These are phyloP conservation scores for Sphagnum magellanicum DNA, from an alignment of 228 moss, liverwort and hornwort species.

Conservation along the genomic window DNA sequence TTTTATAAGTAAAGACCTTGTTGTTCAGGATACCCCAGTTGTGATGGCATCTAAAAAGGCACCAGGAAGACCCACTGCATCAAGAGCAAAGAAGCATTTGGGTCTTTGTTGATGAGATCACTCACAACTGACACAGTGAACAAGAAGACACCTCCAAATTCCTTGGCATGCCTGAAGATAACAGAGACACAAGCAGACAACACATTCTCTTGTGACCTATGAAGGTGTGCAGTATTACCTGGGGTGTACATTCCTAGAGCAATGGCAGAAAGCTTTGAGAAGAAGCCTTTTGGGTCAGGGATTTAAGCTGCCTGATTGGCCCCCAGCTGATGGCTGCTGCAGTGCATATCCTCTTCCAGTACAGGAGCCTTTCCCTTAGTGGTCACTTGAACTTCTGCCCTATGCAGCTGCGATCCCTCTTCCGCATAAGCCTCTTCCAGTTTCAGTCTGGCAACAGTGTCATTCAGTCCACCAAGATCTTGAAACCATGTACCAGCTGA, in stretches of 20 bases:
- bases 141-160: slow-evolving; percentile 96
- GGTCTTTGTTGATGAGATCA: slow-evolving; percentile 96
- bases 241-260: slow-evolving; percentile 90
- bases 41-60: slow-evolving; percentile 86
- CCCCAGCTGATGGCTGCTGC: slow-evolving; percentile 38
- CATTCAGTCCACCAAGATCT: slow-evolving; percentile 93
- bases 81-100: slow-evolving; percentile 87
- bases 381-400: slow-evolving; percentile 38
- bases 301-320: slow-evolving; percentile 61
- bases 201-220: slow-evolving; percentile 76
- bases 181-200: slow-evolving; percentile 71
- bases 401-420: slow-evolving; percentile 47
- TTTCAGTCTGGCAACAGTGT: slow-evolving; percentile 78
- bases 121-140: slow-evolving; percentile 99
- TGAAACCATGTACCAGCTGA: slow-evolving; percentile 86
- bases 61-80: slow-evolving; percentile 74
- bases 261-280: slow-evolving; percentile 87
- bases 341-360: slow-evolving; percentile 54
- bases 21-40: slow-evolving; percentile 78
- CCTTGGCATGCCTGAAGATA: slow-evolving; percentile 87
- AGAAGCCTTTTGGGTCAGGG: slow-evolving; percentile 85
- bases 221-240: slow-evolving; percentile 66
- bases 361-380: slow-evolving; percentile 75
- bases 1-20: too few species aligned
- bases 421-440: slow-evolving; percentile 66